Percentiles rank a stretch among this genome's conserved stretches.
These are phyloP conservation scores for Harringtonia lauricola DNA, from an alignment of 2,329 filamentous ascomycete genomes.

Conservation along the genomic window DNA sequence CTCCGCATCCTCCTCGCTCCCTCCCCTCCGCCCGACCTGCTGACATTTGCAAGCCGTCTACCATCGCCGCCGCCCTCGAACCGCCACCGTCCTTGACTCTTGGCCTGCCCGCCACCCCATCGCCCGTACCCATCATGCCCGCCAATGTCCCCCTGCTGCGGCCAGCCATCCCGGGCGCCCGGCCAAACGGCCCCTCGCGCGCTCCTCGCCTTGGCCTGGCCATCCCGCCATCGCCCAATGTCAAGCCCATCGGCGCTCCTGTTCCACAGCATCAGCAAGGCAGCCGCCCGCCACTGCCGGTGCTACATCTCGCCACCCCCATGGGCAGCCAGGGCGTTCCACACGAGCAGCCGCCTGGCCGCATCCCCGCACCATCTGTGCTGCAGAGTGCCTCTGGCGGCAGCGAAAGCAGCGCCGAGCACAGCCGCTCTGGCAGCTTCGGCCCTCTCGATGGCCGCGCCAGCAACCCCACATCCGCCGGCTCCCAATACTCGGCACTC, in stretches of 20 bases:
- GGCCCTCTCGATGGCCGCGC: conserved; percentile 62
- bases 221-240: conserved; percentile 79
- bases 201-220: conserved; percentile 75
- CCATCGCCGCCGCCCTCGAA: neutral
- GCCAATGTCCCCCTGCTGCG: conserved; percentile 72
- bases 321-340: conserved; percentile 69
- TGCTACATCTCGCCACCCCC: conserved; percentile 75
- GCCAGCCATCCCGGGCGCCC: conserved; percentile 65
- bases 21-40: neutral
- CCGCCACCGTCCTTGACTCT: neutral
- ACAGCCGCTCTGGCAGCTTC: conserved; percentile 78
- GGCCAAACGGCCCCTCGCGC: conserved; percentile 48
- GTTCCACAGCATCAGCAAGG: conserved; percentile 14
- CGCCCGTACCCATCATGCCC: conserved; percentile 50
- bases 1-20: too few relatives aligned
- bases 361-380: conserved; percentile 39
- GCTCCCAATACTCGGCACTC: conserved; percentile 74
- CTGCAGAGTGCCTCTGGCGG: conserved; percentile 62
- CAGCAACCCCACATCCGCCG: conserved; percentile 75
- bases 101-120: conserved; percentile 15
- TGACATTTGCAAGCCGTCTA: neutral
- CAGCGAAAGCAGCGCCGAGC: conserved; percentile 67
- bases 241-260: conserved; percentile 56
- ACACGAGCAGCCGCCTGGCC: conserved; percentile 50
- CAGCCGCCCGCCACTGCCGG: conserved; percentile 58